Evolutionary conservation across 192 early-diverging fungal species (phyloP).

Genomic region (Dissophora ornata): DNA sequence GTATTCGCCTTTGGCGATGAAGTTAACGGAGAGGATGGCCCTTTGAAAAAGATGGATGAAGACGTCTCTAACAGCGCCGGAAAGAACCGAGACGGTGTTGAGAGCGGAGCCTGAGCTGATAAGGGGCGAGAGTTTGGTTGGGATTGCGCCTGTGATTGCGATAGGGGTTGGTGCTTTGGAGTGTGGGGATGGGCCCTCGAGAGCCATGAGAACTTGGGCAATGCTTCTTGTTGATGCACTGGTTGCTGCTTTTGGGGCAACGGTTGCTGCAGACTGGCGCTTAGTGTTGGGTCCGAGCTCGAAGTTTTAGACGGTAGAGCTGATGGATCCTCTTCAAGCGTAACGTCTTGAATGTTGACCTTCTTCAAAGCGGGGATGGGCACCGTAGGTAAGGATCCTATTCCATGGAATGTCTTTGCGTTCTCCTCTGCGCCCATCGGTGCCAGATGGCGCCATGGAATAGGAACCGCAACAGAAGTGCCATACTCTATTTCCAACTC

Average conservation of each 20-base stretch:
- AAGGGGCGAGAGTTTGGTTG: conserved; percentile 1
- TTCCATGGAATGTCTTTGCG: conserved; percentile 41
- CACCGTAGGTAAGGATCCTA: conserved; percentile 3
- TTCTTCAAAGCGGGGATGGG: conserved; percentile 9
- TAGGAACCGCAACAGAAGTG: background rate
- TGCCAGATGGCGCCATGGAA: conserved; percentile 25
- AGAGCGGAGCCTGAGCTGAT: background rate
- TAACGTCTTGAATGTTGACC: background rate
- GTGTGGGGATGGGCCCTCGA: background rate
- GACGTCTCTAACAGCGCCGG: conserved; percentile 12
- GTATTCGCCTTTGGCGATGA: background rate
- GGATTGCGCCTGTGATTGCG: background rate
- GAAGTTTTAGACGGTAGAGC: too few species aligned
- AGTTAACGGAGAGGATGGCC: background rate
- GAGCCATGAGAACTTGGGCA: background rate
- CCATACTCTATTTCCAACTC: conserved; percentile 12
- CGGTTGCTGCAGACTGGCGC: background rate
- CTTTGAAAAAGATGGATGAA: conserved; percentile 28
- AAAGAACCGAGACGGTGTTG: conserved; percentile 5
- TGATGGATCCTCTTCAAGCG: background rate
- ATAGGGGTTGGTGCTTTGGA: background rate
- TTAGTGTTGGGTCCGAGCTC: too few species aligned
- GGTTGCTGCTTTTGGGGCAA: background rate
- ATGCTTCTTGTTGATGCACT: background rate
- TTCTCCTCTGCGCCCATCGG: conserved; percentile 28